phyloP scores from a whole-genome alignment of 1,284 basidiomycete species.

The Hemileia vastatrix region DNA sequence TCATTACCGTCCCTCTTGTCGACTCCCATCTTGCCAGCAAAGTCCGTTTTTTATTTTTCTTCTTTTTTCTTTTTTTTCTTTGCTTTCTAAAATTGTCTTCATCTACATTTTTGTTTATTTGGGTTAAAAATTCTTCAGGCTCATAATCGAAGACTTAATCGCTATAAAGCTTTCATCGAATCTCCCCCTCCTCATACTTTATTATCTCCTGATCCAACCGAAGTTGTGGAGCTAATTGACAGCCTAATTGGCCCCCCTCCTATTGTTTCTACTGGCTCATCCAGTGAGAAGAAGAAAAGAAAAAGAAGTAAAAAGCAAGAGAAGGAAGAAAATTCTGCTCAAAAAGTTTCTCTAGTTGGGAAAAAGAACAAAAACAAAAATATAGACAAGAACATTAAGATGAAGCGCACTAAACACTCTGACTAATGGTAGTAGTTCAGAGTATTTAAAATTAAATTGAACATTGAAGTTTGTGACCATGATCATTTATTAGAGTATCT shows the following conservation, averaged over 20 bases:
- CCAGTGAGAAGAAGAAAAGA: neutral
- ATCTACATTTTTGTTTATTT: neutral
- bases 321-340: neutral
- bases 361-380: neutral
- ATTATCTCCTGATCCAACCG: constrained; percentile 16
- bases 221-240: constrained; percentile 18
- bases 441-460: no score
- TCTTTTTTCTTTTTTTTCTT: neutral
- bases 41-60: neutral
- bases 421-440: no score
- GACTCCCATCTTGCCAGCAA: constrained; percentile 7
- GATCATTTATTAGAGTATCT: no score
- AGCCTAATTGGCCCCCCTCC: constrained; percentile 12
- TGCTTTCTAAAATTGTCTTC: neutral
- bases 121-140: neutral
- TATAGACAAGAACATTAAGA: no score
- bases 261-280: constrained; percentile 5
- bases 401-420: no score
- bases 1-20: constrained; percentile 7
- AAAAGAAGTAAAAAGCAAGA: constrained; percentile 10
- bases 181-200: constrained; percentile 20
- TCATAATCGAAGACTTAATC: constrained; percentile 12
- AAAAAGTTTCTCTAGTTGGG: neutral
- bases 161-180: constrained; percentile 15
- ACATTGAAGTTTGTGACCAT: no score